phyloP scores from a whole-genome alignment of 768 basidiomycete species.

The Hemileccinum impolitum region DNA sequence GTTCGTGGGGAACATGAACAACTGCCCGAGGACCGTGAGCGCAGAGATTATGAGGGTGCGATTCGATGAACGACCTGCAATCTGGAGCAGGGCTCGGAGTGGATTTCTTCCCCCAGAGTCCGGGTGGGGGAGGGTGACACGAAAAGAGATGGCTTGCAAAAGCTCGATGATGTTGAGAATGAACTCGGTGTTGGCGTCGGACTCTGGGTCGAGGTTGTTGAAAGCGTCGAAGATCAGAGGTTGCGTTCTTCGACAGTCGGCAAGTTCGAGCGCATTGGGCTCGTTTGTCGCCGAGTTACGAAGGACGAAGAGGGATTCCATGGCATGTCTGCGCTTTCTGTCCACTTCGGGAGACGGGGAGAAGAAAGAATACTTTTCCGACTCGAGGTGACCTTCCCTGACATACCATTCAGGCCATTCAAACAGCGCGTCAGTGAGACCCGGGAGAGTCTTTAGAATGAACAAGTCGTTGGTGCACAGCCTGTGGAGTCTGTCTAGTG shows the following conservation, averaged over 20 bases:
- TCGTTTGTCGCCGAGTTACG: slow-evolving; percentile 80
- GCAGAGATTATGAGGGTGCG: slow-evolving; percentile 72
- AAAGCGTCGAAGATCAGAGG: slow-evolving; percentile 66
- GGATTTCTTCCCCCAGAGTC: slow-evolving; percentile 44
- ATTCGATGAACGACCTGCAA: slow-evolving; percentile 59
- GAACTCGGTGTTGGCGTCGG: slow-evolving; percentile 72
- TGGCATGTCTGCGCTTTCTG: slow-evolving; percentile 67
- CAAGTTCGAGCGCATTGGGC: slow-evolving; percentile 60
- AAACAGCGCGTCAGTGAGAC: slow-evolving; percentile 78
- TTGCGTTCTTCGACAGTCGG: slow-evolving; percentile 56
- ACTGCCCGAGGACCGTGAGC: slow-evolving; percentile 53
- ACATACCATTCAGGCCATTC: slow-evolving; percentile 89
- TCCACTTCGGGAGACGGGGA: slow-evolving; percentile 48
- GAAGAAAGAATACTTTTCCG: slow-evolving; percentile 49
- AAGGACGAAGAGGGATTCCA: slow-evolving; percentile 81
- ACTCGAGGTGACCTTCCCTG: slow-evolving; percentile 51
- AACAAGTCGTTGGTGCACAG: slow-evolving; percentile 80
- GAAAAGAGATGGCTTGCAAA: slow-evolving; percentile 56
- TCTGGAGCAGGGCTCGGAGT: slow-evolving; percentile 51
- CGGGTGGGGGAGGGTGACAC: slow-evolving; percentile 38
- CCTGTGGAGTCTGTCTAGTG: slow-evolving; percentile 80
- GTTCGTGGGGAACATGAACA: slow-evolving; percentile 64
- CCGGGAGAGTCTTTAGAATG: slow-evolving; percentile 65
- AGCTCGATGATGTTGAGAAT: slow-evolving; percentile 70
- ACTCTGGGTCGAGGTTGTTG: slow-evolving; percentile 52